Conservation (phyloP, 2,329 filamentous ascomycete species). For the Verticillium albo-atrum region DNA sequence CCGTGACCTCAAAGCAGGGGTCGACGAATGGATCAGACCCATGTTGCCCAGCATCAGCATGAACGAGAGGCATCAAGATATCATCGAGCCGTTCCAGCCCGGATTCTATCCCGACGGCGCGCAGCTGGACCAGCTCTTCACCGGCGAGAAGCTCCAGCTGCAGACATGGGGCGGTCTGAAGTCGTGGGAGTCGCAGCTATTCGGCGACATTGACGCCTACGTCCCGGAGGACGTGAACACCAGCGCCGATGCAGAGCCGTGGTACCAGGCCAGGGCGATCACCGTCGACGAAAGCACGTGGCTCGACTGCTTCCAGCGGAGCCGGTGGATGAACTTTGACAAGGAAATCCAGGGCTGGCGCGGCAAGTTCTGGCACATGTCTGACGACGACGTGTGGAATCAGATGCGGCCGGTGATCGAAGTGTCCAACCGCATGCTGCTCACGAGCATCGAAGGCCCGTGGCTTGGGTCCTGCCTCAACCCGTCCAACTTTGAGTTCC, state of each 20-base stretch:
- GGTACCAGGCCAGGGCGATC: not conserved
- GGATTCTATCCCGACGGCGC: not conserved
- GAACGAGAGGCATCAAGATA: not conserved
- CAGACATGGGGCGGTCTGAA: not conserved
- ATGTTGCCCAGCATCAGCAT: not conserved
- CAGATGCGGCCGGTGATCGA: not conserved
- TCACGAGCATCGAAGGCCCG: not conserved
- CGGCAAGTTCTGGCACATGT: not conserved
- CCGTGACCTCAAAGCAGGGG: not conserved
- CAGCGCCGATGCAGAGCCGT: not conserved
- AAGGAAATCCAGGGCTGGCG: not conserved
- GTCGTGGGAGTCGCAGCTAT: not conserved
- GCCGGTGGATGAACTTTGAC: not conserved
- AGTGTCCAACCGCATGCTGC: conserved; percentile 3
- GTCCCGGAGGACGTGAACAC: not conserved
- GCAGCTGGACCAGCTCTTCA: not conserved
- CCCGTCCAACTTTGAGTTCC: not conserved
- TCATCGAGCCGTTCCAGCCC: not conserved
- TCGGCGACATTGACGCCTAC: conserved; percentile 1
- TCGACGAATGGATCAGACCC: not conserved
- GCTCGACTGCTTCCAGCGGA: conserved; percentile 2
- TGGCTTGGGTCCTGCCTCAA: not conserved
- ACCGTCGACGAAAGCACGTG: conserved; percentile 3
- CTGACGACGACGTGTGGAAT: not conserved
- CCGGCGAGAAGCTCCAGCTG: not conserved